Evolutionary conservation across 208 protist species (phyloP), one percentile per base, ranked within the genome.

Genomic region (Zelonia costaricensis): DNA sequence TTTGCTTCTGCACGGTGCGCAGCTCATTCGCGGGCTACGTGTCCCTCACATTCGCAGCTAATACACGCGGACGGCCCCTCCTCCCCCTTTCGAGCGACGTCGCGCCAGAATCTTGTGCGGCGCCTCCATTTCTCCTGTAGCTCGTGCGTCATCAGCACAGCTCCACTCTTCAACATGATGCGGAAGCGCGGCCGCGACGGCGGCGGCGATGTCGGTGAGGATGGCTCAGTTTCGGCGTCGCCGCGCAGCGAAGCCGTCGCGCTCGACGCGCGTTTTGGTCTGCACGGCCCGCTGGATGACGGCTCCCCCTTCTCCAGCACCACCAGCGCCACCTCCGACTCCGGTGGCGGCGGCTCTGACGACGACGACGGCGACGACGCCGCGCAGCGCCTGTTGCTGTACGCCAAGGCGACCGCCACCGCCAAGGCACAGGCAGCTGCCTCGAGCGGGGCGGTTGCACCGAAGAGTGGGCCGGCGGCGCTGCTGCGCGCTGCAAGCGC

Each of bases 341-440:
- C 48, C 0, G 58, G 36, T n/a, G n/a, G 28, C 7, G 77, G 64
- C 28, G 62, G 64, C 42, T 61, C 55, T 7, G 66, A 56, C 45
- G 68, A 59, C 35, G 72, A 77, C 25, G 66, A 56, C 45, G 68
- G 55, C 35, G 72, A 77, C 25, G 66, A 90, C 33, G 55, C 71
- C 13, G 61, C 30, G 27, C 60, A 76, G 22, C 69, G 74, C 5
- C 68, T 93, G 31, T 46, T 93, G 30, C 55, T 76, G 15, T 82
- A 87, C 49, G 82, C 72, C 2, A 75, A 79, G 35, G 74, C 65
- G 7, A 91, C 75, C 1, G 53, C 59, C 25, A 60, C 64, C 16
- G 20, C 53, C n/a, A 60, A 48, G 27, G 52, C 28, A 25, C 28
- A 15, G 23, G 25, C 42, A 3, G 27, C 25, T 36, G 8, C 27